phyloP scores from a whole-genome alignment of 2,329 filamentous ascomycete genomes.

The Fusarium nygamai region DNA sequence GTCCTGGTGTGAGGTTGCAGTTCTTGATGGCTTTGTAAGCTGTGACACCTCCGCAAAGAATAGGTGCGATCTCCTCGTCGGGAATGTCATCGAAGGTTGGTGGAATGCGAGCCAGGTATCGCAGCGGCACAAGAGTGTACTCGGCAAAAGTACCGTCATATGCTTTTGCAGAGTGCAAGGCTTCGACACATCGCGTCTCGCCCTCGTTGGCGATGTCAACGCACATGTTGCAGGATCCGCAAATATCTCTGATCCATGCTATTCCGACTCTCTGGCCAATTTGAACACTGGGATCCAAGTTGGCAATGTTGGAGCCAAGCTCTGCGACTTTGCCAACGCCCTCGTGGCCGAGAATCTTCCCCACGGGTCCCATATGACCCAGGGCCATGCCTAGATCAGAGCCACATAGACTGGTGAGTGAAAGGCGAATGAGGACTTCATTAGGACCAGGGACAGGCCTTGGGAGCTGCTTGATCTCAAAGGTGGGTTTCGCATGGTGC shows the following conservation, averaged over 20 bases:
- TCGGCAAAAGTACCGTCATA: constrained; percentile 53
- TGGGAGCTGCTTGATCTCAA: constrained; percentile 8
- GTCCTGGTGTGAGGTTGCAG: constrained; percentile 45
- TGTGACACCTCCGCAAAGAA: constrained; percentile 56
- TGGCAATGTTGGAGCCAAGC: constrained; percentile 48
- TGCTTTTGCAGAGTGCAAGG: constrained; percentile 46
- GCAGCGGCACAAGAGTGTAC: constrained; percentile 49
- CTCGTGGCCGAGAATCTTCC: constrained; percentile 55
- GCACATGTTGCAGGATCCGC: constrained; percentile 49
- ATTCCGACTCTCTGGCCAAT: constrained; percentile 52
- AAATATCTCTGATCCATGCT: constrained; percentile 52
- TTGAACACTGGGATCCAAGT: constrained; percentile 33
- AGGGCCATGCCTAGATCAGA: constrained; percentile 52
- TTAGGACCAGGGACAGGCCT: constrained; percentile 33
- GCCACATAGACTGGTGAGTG: constrained; percentile 51
- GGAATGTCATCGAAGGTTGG: constrained; percentile 36
- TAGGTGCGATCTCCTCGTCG: constrained; percentile 52
- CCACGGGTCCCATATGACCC: constrained; percentile 50
- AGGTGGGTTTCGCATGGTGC: constrained; percentile 10
- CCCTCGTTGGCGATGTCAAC: constrained; percentile 41
- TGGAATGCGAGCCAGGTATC: constrained; percentile 46
- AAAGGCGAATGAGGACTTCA: constrained; percentile 48
- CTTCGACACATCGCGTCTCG: constrained; percentile 49
- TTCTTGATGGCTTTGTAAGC: constrained; percentile 54
- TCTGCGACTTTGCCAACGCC: constrained; percentile 53